These are phyloP conservation scores for Umbelopsis sp. DNA, from an alignment of 192 early-diverging fungal species.

Conservation along the genomic window DNA sequence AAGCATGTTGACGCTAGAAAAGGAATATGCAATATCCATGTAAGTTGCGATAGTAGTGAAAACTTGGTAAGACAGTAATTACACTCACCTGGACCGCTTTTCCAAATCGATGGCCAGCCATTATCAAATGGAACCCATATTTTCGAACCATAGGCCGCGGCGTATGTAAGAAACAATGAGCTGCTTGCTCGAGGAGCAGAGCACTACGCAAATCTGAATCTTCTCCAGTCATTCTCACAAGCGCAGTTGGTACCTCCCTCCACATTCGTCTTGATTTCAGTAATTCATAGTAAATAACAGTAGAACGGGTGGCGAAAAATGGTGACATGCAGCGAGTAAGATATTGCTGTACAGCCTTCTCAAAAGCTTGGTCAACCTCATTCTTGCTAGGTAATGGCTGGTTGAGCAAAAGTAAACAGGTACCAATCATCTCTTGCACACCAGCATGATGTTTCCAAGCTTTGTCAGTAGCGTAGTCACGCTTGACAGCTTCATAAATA, in stretches of 20 bases:
- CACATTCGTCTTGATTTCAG: slow-evolving; percentile 71
- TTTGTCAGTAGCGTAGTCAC: slow-evolving; percentile 82
- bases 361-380: slow-evolving; percentile 65
- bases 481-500: slow-evolving; percentile 87
- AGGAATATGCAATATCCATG: not conserved
- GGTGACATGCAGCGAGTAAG: slow-evolving; percentile 55
- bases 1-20: slow-evolving; percentile 70
- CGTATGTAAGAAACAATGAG: slow-evolving; percentile 70
- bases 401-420: slow-evolving; percentile 74
- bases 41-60: not conserved
- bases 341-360: slow-evolving; percentile 77
- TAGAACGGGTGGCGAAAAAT: slow-evolving; percentile 71
- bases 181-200: slow-evolving; percentile 89
- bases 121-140: slow-evolving; percentile 87
- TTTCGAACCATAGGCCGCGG: slow-evolving; percentile 77
- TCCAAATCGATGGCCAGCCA: slow-evolving; percentile 83
- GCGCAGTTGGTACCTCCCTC: slow-evolving; percentile 65
- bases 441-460: slow-evolving; percentile 79
- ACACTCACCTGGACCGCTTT: slow-evolving; percentile 71
- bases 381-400: slow-evolving; percentile 46
- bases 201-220: slow-evolving; percentile 78
- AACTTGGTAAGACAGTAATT: not conserved
- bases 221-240: slow-evolving; percentile 76
- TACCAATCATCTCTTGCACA: slow-evolving; percentile 85
- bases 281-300: slow-evolving; percentile 81